These are phyloP conservation scores for Vigna unguiculata DNA, from an alignment of 306 rosid genomes.

Conservation along the genomic window DNA sequence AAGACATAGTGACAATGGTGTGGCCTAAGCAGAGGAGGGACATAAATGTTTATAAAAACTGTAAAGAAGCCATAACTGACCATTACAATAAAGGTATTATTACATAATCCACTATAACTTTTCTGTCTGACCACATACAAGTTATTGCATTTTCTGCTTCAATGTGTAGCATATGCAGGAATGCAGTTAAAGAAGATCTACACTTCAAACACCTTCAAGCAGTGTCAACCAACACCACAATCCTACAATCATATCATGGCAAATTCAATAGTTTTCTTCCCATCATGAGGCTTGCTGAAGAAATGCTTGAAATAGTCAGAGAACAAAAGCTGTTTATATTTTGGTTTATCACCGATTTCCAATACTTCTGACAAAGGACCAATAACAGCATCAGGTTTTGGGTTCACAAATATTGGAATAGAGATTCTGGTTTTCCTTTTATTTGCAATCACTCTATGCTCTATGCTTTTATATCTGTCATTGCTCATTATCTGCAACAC, in stretches of 20 bases:
- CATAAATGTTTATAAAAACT: too few species aligned
- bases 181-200: not conserved
- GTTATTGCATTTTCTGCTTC: conserved; percentile 2
- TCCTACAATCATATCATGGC: conserved; percentile 42
- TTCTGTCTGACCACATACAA: not conserved
- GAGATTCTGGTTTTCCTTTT: conserved; percentile 49
- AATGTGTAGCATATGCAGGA: not conserved
- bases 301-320: conserved; percentile 54
- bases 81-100: not conserved
- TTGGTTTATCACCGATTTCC: conserved; percentile 48
- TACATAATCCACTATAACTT: not conserved
- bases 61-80: not conserved
- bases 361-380: conserved; percentile 54
- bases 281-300: conserved; percentile 62
- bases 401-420: conserved; percentile 55
- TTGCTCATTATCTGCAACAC: conserved; percentile 58
- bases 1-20: too few species aligned
- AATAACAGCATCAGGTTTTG: conserved; percentile 46
- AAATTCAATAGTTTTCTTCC: conserved; percentile 52
- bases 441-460: conserved; percentile 49
- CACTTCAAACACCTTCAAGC: not conserved
- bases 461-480: conserved; percentile 48
- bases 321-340: conserved; percentile 48
- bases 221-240: not conserved
- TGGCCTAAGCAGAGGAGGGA: too few species aligned